Conservation (phyloP, 1,284 basidiomycete genomes). For the Pulveroboletus ridleyi region DNA sequence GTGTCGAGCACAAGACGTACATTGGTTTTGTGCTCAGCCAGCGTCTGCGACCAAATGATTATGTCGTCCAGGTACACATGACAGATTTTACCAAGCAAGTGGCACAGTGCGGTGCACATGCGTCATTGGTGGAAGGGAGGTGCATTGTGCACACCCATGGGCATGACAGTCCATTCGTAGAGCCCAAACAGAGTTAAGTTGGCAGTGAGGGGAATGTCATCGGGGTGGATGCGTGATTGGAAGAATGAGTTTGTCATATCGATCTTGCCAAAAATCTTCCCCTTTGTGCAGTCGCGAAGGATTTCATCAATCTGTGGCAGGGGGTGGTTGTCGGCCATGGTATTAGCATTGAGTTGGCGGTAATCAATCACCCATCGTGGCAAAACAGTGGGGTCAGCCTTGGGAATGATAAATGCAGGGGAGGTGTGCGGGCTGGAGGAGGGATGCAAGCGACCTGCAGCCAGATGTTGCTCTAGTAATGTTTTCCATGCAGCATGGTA, state of each 20-base stretch:
- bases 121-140: slow-evolving; percentile 28
- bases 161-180: slow-evolving; percentile 39
- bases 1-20: not conserved
- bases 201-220: slow-evolving; percentile 40
- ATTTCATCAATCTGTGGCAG: slow-evolving; percentile 36
- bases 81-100: slow-evolving; percentile 29
- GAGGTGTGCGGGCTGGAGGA: not conserved
- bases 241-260: slow-evolving; percentile 49
- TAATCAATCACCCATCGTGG: slow-evolving; percentile 29
- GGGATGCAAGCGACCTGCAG: rapidly evolving
- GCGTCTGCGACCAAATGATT: slow-evolving; percentile 40
- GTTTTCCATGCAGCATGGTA: not conserved
- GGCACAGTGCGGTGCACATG: slow-evolving; percentile 20
- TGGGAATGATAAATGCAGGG: slow-evolving; percentile 16
- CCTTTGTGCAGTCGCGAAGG: slow-evolving; percentile 19
- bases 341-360: slow-evolving; percentile 29
- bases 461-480: not conserved
- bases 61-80: slow-evolving; percentile 46
- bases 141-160: slow-evolving; percentile 33
- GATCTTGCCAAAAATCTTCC: slow-evolving; percentile 37
- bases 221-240: slow-evolving; percentile 40
- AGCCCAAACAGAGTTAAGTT: slow-evolving; percentile 34
- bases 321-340: slow-evolving; percentile 25
- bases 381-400: slow-evolving; percentile 11
- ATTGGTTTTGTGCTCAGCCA: slow-evolving; percentile 38